phyloP scores from a whole-genome alignment of 495 filamentous ascomycete species.

The Podospora tetraspora region DNA sequence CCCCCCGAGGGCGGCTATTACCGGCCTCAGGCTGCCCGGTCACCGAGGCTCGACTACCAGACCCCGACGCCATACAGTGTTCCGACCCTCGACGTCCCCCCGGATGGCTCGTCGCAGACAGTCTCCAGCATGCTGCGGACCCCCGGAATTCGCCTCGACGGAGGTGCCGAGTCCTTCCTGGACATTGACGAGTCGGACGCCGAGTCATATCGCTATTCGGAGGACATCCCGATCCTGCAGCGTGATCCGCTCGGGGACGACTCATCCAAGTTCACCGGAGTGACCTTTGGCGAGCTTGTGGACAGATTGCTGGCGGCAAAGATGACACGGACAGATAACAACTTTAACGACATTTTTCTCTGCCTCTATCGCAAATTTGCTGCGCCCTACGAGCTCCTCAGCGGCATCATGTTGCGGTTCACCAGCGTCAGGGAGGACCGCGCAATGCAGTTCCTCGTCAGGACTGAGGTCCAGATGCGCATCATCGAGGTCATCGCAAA shows the following conservation, averaged over 20 bases:
- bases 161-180: constrained; percentile 47
- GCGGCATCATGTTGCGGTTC: constrained; percentile 67
- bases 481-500: constrained; percentile 77
- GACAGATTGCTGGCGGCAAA: constrained; percentile 75
- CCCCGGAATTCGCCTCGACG: constrained; percentile 42
- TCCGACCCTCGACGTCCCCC: constrained; percentile 24
- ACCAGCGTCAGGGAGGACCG: constrained; percentile 60
- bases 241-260: constrained; percentile 46
- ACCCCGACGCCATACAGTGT: constrained; percentile 13
- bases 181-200: constrained; percentile 57
- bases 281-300: constrained; percentile 82
- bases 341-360: constrained; percentile 80
- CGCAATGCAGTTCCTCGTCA: constrained; percentile 56
- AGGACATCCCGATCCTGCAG: constrained; percentile 57
- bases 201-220: constrained; percentile 49
- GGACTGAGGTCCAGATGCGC: constrained; percentile 72
- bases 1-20: constrained; percentile 31
- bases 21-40: constrained; percentile 25
- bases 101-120: constrained; percentile 35
- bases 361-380: constrained; percentile 96
- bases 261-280: constrained; percentile 51
- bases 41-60: constrained; percentile 30
- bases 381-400: constrained; percentile 68
- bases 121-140: constrained; percentile 43
- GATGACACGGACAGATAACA: constrained; percentile 77